Evolutionary conservation across 345 rosid genomes (phyloP).

Genomic region (Aquilaria sinensis): DNA sequence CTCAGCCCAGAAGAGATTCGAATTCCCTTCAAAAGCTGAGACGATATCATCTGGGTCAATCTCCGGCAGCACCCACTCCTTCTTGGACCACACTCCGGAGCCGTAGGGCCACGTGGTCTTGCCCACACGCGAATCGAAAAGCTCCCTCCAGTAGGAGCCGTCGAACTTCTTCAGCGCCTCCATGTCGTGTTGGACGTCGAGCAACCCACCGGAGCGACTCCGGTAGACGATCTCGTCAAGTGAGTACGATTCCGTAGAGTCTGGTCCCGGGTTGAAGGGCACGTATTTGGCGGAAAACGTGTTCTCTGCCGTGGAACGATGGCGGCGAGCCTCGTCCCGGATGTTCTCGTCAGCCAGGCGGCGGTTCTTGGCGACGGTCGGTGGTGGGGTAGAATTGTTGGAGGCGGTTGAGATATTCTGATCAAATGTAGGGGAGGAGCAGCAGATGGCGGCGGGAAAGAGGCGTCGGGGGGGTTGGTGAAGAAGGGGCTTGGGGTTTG

Average conservation of each 20-base stretch:
- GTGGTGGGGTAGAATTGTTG: conserved; percentile 8
- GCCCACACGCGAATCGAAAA: conserved; percentile 84
- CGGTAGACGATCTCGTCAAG: conserved; percentile 90
- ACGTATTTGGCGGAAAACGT: conserved; percentile 71
- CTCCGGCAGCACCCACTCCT: conserved; percentile 90
- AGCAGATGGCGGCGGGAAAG: conserved; percentile 23
- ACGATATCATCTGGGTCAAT: conserved; percentile 78
- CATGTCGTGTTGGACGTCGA: conserved; percentile 82
- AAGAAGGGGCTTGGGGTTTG: conserved; percentile 18
- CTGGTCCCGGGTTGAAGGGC: conserved; percentile 54
- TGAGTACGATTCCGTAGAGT: conserved; percentile 57
- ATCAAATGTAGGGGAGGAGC: conserved; percentile 26
- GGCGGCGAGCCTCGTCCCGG: conserved; percentile 69
- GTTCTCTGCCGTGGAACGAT: conserved; percentile 27
- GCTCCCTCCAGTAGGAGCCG: conserved; percentile 70
- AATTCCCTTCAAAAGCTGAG: conserved; percentile 88
- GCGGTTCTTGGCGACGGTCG: conserved; percentile 22
- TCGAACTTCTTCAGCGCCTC: conserved; percentile 56
- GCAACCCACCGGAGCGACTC: conserved; percentile 72
- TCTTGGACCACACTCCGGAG: conserved; percentile 90
- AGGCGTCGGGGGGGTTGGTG: conserved; percentile 19
- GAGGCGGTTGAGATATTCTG: conserved; percentile 19
- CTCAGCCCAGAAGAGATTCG: conserved; percentile 93
- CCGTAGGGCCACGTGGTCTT: conserved; percentile 85
- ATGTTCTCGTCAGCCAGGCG: conserved; percentile 45